These are phyloP conservation scores for Calonectria fujianensis DNA, from an alignment of 2,329 filamentous ascomycete genomes.

Conservation along the genomic window DNA sequence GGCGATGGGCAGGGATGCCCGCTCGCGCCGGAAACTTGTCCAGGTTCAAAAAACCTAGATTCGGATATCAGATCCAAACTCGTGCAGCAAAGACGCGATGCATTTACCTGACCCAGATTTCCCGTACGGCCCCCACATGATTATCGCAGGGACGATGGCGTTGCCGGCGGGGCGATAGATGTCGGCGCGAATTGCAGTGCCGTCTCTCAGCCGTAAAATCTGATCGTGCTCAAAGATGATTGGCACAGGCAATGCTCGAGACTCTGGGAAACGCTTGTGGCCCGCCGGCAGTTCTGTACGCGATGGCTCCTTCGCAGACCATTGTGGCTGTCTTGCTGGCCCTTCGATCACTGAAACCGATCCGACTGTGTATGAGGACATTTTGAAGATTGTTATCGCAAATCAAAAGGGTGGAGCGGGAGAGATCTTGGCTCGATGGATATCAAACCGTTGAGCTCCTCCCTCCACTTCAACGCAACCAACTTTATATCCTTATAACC, in stretches of 20 bases:
- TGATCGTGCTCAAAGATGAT: conserved; percentile 5
- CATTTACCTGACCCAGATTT: conserved; percentile 23
- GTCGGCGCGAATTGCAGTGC: conserved; percentile 7
- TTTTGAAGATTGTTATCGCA: background rate
- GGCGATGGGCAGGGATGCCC: background rate
- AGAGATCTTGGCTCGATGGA: background rate
- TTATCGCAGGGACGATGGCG: background rate
- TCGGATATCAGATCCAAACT: background rate
- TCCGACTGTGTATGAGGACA: background rate
- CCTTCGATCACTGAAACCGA: conserved; percentile 1
- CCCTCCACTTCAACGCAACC: background rate
- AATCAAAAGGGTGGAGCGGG: background rate
- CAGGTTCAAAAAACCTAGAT: conserved; percentile 9
- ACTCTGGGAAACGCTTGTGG: background rate
- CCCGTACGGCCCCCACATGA: conserved; percentile 10
- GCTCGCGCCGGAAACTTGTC: conserved; percentile 5
- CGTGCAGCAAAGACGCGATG: too few relatives aligned
- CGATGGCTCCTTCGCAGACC: background rate
- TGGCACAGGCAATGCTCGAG: background rate
- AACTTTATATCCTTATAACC: background rate
- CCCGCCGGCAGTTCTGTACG: conserved; percentile 1
- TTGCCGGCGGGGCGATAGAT: conserved; percentile 4
- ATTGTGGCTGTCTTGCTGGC: background rate
- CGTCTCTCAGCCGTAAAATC: background rate
- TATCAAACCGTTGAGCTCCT: background rate